phyloP scores from a whole-genome alignment of 2,329 filamentous ascomycete genomes.

The Ascochyta koolunga region DNA sequence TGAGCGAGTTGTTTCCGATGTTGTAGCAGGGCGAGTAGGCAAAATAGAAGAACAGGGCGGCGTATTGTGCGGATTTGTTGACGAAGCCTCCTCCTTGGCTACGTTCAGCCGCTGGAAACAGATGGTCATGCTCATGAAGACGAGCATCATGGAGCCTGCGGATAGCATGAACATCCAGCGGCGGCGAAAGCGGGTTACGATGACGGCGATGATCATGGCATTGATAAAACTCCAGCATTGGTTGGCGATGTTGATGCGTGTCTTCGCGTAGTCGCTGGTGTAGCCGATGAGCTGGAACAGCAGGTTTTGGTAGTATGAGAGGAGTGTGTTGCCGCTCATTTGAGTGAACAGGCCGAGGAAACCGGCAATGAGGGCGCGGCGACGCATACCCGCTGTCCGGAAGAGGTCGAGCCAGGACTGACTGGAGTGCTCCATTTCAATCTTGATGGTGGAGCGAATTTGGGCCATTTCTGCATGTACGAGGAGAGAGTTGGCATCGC shows the following conservation, averaged over 20 bases:
- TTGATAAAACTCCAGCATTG: conserved; percentile 52
- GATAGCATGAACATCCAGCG: conserved; percentile 56
- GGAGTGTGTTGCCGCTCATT: conserved; percentile 48
- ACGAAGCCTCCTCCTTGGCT: conserved; percentile 30
- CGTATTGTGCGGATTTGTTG: conserved; percentile 46
- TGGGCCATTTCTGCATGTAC: conserved; percentile 65
- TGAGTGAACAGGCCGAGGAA: conserved; percentile 50
- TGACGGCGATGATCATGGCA: conserved; percentile 48
- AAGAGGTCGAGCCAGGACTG: conserved; percentile 62
- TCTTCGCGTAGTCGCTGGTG: conserved; percentile 45
- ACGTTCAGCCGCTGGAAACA: conserved; percentile 48
- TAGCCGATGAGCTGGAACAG: conserved; percentile 50
- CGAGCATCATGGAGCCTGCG: conserved; percentile 57
- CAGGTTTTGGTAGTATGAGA: conserved; percentile 47
- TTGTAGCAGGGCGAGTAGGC: conserved; percentile 66
- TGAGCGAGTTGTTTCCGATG: conserved; percentile 70
- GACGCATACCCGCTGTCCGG: conserved; percentile 52
- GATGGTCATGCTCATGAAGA: conserved; percentile 64
- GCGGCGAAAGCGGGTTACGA: conserved; percentile 51
- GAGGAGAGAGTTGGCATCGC: conserved; percentile 44
- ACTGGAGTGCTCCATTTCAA: conserved; percentile 61
- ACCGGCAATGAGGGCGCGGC: conserved; percentile 39
- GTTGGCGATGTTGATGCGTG: conserved; percentile 50
- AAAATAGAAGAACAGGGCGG: conserved; percentile 65
- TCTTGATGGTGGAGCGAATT: conserved; percentile 62